Percentiles rank a stretch among this genome's conserved stretches.
phyloP scores from a whole-genome alignment of 108 stramenopile genomes.

The Nannochloropsis oceanica region DNA sequence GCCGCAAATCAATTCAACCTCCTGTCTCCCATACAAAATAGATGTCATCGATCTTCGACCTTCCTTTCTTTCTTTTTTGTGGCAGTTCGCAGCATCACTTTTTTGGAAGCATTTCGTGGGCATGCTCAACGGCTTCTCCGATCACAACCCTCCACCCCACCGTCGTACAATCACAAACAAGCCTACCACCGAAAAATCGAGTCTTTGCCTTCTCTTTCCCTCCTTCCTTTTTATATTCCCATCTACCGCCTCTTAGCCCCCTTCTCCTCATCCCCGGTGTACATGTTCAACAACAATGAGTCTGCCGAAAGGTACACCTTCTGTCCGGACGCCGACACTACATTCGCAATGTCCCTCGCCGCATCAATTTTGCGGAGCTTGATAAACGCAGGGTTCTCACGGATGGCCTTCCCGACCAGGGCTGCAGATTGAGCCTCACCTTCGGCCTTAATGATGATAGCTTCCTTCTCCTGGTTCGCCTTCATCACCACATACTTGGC shows the following conservation, averaged over 20 bases:
- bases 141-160: too few relatives aligned
- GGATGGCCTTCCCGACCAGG: slow-evolving; percentile 92
- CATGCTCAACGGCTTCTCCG: too few relatives aligned
- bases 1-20: too few relatives aligned
- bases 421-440: slow-evolving; percentile 97
- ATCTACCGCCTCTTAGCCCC: not conserved
- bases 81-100: too few relatives aligned
- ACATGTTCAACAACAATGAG: not conserved
- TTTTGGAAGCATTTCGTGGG: too few relatives aligned
- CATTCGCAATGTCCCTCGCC: slow-evolving; percentile 81
- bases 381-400: slow-evolving; percentile 98
- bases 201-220: not conserved
- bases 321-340: not conserved
- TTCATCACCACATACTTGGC: slow-evolving; percentile 95
- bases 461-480: slow-evolving; percentile 75
- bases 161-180: too few relatives aligned
- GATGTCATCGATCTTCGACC: too few relatives aligned
- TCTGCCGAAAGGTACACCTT: not conserved
- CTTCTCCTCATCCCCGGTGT: not conserved
- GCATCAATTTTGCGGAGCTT: slow-evolving; percentile 96
- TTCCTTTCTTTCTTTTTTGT: too few relatives aligned
- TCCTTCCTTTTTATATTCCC: not conserved
- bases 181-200: not conserved
- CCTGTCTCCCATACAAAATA: too few relatives aligned
- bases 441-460: slow-evolving; percentile 92